phyloP scores from a whole-genome alignment of 192 early-diverging fungal genomes.

The Gaertneriomyces sp. region DNA sequence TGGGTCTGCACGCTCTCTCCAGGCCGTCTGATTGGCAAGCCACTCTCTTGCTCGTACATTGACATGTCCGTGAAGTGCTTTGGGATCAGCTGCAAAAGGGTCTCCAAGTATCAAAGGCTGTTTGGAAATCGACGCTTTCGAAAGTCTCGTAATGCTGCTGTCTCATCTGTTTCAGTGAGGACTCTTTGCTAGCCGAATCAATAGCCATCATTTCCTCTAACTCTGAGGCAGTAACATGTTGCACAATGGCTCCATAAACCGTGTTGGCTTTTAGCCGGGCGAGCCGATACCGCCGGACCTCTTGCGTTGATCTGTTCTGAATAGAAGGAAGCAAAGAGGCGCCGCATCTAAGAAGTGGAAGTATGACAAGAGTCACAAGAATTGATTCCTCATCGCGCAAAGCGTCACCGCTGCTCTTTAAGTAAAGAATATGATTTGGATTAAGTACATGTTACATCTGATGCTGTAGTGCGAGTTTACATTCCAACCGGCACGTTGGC shows the following conservation, averaged over 20 bases:
- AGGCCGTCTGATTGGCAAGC: neutral
- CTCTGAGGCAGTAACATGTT: neutral
- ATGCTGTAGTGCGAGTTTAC: too few relatives aligned
- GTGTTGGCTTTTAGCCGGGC: too few relatives aligned
- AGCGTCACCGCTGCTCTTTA: too few relatives aligned
- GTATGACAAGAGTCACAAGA: too few relatives aligned
- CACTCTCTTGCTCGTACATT: neutral
- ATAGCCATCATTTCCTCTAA: neutral
- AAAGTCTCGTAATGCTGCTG: neutral
- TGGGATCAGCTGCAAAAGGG: neutral
- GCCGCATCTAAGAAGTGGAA: too few relatives aligned
- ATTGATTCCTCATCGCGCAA: too few relatives aligned
- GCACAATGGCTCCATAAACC: neutral
- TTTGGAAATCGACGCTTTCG: neutral
- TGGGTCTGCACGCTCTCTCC: neutral
- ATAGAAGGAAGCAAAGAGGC: too few relatives aligned
- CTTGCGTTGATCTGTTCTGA: too few relatives aligned
- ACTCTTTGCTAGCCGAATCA: neutral
- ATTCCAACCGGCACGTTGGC: too few relatives aligned
- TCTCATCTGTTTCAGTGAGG: neutral
- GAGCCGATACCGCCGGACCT: too few relatives aligned
- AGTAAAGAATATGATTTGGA: too few relatives aligned
- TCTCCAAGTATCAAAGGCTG: neutral
- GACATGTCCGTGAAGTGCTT: neutral
- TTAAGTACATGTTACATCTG: too few relatives aligned